Conservation (phyloP, 75 land plant species). For the Isoetes taiwanensis region DNA sequence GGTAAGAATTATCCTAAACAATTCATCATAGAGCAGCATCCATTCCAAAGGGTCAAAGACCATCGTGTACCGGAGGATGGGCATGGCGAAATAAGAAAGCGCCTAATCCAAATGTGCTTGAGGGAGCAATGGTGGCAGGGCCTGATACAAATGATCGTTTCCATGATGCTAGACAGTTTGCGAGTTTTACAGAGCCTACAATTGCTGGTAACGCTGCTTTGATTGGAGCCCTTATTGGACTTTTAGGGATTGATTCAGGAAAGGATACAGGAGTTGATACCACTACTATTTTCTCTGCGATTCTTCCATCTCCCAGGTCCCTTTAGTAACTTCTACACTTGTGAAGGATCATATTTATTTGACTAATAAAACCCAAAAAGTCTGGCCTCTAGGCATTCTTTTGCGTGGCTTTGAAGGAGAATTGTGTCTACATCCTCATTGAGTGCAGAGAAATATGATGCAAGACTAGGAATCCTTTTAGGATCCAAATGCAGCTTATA, state of each 20-base stretch:
- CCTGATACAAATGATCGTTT: conserved; percentile 49
- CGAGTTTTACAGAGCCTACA: conserved; percentile 61
- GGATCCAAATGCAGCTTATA: too few relatives aligned
- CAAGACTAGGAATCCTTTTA: too few relatives aligned
- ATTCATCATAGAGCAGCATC: conserved; percentile 77
- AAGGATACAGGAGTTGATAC: conserved; percentile 34
- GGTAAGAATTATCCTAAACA: conserved; percentile 70
- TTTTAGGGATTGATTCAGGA: conserved; percentile 25
- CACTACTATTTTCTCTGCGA: conserved; percentile 59
- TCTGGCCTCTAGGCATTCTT: too few relatives aligned
- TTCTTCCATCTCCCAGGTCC: too few relatives aligned
- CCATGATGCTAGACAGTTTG: conserved; percentile 33
- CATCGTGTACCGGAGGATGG: conserved; percentile 36
- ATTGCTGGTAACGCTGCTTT: conserved; percentile 69
- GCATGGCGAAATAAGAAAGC: conserved; percentile 31
- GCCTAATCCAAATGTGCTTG: conserved; percentile 43
- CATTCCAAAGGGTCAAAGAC: conserved; percentile 29
- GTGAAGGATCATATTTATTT: too few relatives aligned
- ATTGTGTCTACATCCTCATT: too few relatives aligned
- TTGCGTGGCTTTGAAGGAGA: too few relatives aligned
- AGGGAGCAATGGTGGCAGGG: conserved; percentile 81
- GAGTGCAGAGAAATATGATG: too few relatives aligned
- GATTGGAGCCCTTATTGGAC: conserved; percentile 51
- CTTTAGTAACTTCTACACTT: too few relatives aligned
- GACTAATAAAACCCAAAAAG: too few relatives aligned